Evolutionary conservation across 2,329 filamentous ascomycete species (phyloP), one percentile per base, ranked within the genome.

Genomic region (Hansfordia pulvinata): DNA sequence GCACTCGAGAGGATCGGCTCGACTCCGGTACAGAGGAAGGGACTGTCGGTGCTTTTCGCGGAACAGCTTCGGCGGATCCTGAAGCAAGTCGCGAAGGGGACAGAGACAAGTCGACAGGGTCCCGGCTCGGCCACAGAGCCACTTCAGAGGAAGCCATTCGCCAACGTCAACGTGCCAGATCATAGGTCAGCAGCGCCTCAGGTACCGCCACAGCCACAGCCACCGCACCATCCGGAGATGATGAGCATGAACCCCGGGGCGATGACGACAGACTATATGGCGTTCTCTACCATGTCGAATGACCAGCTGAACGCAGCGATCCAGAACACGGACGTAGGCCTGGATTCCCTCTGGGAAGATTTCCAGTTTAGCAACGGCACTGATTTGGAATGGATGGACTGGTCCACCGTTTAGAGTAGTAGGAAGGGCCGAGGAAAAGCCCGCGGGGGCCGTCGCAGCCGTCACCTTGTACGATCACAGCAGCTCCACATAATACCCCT

Each of bases 1-100:
- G 75, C 81, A 0, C 50, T 83, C 4, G 75, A 80, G 39, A 65
- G 76, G 14, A 75, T 82, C 19, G 77, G 77, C 5, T 69, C 62
- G 9, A 64, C 67, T 1, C 77, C 77, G 0, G 53, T 58, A 13
- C 78, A 83, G 41, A 59, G 77, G 4, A 74, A 76, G 29, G 77
- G 76, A 0, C 62, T 76, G 2, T 80, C 76, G 0, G 60, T 64
- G 1, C 46, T 73, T 3, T 73, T 72, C 39, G 68, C 67, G 2
- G 54, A 60, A 16, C 69, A 71, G 35, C 40, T 74, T 10, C 56
- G 62, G 9, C 58, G 67, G 32, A 49, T 61, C 19, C 46, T 60
- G 10, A 51, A 55, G 25, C 53, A n/a, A n/a, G n/a, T n/a, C n/a
- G n/a, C n/a, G n/a, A n/a, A n/a, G n/a, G n/a, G n/a, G n/a, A n/a